Evolutionary conservation across 2,329 filamentous ascomycete species (phyloP), one percentile per base, ranked within the genome.

Genomic region (Cadophora gregata): DNA sequence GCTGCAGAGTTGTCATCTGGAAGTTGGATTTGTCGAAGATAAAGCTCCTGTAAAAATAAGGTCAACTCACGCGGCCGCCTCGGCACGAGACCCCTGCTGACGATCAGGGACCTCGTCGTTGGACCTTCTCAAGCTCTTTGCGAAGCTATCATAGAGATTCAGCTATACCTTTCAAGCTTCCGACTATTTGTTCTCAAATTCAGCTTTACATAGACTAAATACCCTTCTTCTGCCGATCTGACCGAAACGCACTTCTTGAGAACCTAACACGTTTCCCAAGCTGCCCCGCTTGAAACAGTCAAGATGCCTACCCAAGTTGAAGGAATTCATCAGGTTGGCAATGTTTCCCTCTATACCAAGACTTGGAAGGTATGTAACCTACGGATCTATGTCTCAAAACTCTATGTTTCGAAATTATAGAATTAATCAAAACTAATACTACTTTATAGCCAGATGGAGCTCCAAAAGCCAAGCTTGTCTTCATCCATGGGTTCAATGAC

Each of bases 401-500:
- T 21, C 19, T n/a, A 47, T 21, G 19, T 27, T 55, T 4, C n/a
- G 5, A 2, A 50, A 21, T 21, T 45, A 9, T 36, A 38, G 3
- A 16, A 19, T 27, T 12, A 1, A 5, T 33, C 14, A 3, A 29
- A 59, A 62, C 69, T 68, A 33, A 68, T 25, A 16, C 38, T 50
- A 61, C 12, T 29, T 56, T 7, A 3, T 63, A 77, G 75, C 74
- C 75, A 8, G 72, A 75, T 42, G 68, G 55, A 16, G 65, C 72
- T 2, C 64, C 73, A 64, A 86, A 85, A 74, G 93, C 93, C 42
- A 91, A 91, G 72, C 78, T 97, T 59, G 83, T 96, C 74, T 91
- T 96, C 79, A 81, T 97, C 70, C 94, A 97, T 80, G 94, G 94
- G 74, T 97, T 94, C 83, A 93, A 88, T 78, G 94, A 97, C 79